phyloP scores from a whole-genome alignment of 2,329 filamentous ascomycete species.

The Aspergillus floridensis region DNA sequence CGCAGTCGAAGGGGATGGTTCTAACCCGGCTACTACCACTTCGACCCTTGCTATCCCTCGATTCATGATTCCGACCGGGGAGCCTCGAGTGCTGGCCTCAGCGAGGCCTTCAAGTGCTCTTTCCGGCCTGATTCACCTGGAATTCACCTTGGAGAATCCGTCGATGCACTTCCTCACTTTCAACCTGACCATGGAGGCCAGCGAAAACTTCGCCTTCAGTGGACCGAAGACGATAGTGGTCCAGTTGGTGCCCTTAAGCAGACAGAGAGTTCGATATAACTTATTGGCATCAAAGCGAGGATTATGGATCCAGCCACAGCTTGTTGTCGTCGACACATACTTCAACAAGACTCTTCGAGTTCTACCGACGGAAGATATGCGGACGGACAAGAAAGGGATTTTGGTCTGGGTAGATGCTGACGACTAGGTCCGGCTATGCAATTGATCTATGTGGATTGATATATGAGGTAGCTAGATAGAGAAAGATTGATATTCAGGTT shows the following conservation, averaged over 20 bases:
- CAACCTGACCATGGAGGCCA: conserved; percentile 86
- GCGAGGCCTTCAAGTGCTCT: conserved; percentile 35
- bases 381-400: conserved; percentile 53
- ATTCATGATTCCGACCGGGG: conserved; percentile 74
- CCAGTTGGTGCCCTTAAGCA: conserved; percentile 77
- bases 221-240: conserved; percentile 78
- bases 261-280: conserved; percentile 70
- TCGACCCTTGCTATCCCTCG: conserved; percentile 74
- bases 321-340: conserved; percentile 82
- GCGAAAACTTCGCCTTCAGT: conserved; percentile 88
- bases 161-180: conserved; percentile 95
- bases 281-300: conserved; percentile 65
- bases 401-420: conserved; percentile 45
- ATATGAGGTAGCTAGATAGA: background rate
- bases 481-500: background rate
- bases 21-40: conserved; percentile 50
- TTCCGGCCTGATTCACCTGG: conserved; percentile 46
- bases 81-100: conserved; percentile 75
- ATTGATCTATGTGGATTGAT: background rate
- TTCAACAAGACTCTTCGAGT: conserved; percentile 88
- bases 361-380: conserved; percentile 70
- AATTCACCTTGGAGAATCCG: conserved; percentile 84
- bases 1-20: conserved; percentile 28
- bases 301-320: conserved; percentile 67
- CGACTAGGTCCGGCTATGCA: conserved; percentile 21